A percentile compares a stretch with the other conserved stretches of the same genome.
Conservation (phyloP, 108 stramenopile genomes). For the Licmophora abbreviata region DNA sequence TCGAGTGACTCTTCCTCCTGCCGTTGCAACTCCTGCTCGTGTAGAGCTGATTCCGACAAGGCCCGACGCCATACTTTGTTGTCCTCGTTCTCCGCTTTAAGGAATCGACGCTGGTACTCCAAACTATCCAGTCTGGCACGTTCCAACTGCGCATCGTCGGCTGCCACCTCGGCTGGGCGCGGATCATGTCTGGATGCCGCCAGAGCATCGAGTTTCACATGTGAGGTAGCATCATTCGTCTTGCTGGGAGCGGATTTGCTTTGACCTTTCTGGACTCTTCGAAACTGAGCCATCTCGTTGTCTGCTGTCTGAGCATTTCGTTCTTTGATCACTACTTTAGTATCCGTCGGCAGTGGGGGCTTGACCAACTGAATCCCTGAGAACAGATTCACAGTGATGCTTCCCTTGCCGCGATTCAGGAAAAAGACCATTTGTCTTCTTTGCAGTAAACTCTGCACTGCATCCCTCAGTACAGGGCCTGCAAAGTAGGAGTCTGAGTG, state of each 20-base stretch:
- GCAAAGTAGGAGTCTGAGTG: too few species aligned
- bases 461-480: slow-evolving; percentile 41
- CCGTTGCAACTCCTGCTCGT: not conserved
- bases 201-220: not conserved
- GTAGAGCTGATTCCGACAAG: not conserved
- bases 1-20: not conserved
- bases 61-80: not conserved
- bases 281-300: not conserved
- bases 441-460: slow-evolving; percentile 30
- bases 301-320: too few species aligned
- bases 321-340: too few species aligned
- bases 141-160: not conserved
- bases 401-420: slow-evolving; percentile 33
- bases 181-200: not conserved
- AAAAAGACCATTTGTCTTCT: slow-evolving; percentile 45
- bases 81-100: not conserved
- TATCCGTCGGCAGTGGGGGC: not conserved
- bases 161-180: not conserved
- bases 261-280: not conserved
- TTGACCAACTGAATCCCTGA: slow-evolving; percentile 45
- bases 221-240: not conserved
- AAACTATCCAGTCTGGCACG: not conserved
- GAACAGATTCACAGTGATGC: slow-evolving; percentile 40
- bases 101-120: not conserved
- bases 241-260: not conserved